Evolutionary conservation across 2,329 filamentous ascomycete genomes (phyloP).

Genomic region (Hyphodiscus sp.): DNA sequence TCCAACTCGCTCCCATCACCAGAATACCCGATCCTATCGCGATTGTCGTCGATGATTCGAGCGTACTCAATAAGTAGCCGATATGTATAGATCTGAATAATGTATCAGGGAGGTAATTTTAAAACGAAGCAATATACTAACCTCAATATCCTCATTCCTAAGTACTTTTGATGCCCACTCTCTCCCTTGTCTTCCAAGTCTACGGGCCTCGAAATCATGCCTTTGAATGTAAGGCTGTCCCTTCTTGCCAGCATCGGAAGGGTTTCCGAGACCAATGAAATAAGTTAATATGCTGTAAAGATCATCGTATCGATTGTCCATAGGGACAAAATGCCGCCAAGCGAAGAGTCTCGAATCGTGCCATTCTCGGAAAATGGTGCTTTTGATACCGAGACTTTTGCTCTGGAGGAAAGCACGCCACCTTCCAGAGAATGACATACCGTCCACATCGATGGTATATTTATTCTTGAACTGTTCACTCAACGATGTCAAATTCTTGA

Average conservation of each 20-base stretch:
- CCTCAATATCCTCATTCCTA: conserved; percentile 65
- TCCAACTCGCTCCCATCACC: conserved; percentile 30
- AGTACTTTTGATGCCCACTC: conserved; percentile 68
- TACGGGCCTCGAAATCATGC: conserved; percentile 51
- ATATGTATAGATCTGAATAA: conserved; percentile 48
- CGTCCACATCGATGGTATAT: conserved; percentile 71
- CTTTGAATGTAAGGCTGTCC: conserved; percentile 34
- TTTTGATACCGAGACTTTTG: conserved; percentile 67
- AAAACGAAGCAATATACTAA: conserved; percentile 39
- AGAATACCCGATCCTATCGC: conserved; percentile 30
- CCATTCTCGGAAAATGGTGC: conserved; percentile 75
- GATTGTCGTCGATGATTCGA: conserved; percentile 33
- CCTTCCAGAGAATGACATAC: conserved; percentile 63
- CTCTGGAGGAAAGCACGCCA: conserved; percentile 64
- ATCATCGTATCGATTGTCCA: conserved; percentile 68
- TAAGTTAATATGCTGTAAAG: conserved; percentile 69
- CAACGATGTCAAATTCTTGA: conserved; percentile 50
- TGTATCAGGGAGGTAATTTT: conserved; percentile 2
- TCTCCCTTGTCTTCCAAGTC: conserved; percentile 58
- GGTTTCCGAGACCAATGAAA: conserved; percentile 54
- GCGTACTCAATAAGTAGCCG: conserved; percentile 60
- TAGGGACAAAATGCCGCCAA: conserved; percentile 77
- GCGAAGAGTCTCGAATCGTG: conserved; percentile 67
- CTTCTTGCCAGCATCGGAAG: conserved; percentile 43
- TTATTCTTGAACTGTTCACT: conserved; percentile 54